These are phyloP conservation scores for Cryptococcus sp. DNA, from an alignment of 1,284 basidiomycete species.

Conservation along the genomic window DNA sequence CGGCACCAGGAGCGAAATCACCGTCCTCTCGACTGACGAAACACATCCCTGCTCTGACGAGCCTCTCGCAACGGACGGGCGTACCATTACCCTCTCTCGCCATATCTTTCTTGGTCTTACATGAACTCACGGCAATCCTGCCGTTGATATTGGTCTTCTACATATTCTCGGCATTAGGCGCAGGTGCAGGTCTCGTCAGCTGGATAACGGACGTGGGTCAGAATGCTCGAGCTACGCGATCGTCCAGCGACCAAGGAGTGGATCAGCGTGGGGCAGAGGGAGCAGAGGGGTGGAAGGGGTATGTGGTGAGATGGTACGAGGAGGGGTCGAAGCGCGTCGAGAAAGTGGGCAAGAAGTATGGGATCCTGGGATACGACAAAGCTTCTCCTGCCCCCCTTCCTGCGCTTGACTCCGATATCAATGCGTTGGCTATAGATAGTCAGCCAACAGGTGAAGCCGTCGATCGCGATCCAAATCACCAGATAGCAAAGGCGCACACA, in stretches of 20 bases:
- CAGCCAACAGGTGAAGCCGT: conserved; percentile 9
- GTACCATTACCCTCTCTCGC: conserved; percentile 71
- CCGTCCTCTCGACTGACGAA: conserved; percentile 19
- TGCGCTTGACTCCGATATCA: neutral
- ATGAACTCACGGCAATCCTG: conserved; percentile 81
- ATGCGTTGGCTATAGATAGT: neutral
- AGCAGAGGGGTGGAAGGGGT: conserved; percentile 30
- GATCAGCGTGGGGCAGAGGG: conserved; percentile 45
- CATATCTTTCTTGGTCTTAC: conserved; percentile 77
- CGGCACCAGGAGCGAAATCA: neutral
- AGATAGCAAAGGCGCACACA: conserved; percentile 3
- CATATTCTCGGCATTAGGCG: conserved; percentile 65
- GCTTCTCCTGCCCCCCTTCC: neutral
- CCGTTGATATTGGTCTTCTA: conserved; percentile 78
- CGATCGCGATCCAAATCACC: conserved; percentile 12
- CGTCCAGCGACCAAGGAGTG: neutral
- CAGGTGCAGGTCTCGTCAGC: conserved; percentile 68
- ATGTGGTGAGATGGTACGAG: conserved; percentile 63
- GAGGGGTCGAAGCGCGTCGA: conserved; percentile 74
- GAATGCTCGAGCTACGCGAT: neutral
- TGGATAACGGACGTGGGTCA: conserved; percentile 27
- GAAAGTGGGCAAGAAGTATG: conserved; percentile 74
- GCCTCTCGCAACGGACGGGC: conserved; percentile 38
- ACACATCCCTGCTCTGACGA: conserved; percentile 35
- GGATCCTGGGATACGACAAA: conserved; percentile 76